Evolutionary conservation across 495 filamentous ascomycete genomes (phyloP), one percentile per base, ranked within the genome.

Genomic region (Penicillium canariense): DNA sequence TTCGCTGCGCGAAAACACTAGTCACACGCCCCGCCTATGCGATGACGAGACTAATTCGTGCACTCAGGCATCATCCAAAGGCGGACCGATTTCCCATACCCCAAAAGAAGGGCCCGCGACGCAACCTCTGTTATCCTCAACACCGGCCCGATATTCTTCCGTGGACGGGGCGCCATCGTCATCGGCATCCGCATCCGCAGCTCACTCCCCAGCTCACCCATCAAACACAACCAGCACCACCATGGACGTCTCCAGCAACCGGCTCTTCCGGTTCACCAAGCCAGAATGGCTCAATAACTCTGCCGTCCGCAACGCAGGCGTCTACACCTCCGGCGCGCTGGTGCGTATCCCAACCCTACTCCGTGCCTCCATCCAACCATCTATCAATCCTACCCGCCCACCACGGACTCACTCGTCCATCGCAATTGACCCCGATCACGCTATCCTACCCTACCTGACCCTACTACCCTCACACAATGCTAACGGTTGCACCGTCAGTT

Each of bases 211-310:
- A 42, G n/a, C 38, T 51, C 34, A 40, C 30, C n/a, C 27, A 30
- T 46, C 48, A 35, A 44, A 23, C 8, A n/a, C 10, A 44, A 1
- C 25, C 27, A 23, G 7, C 48, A 25, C 80, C 83, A 81, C 71
- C 77, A 76, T 76, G 73, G 73, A 67, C 78, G 84, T 67, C 78
- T 71, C 73, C 23, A 69, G 61, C 58, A 77, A 88, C 64, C 83
- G 86, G 26, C 83, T 91, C 65, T 91, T 84, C 74, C 88, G 88
- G 68, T 90, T 89, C 69, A 73, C 82, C 61, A 87, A 82, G 79
- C 88, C 88, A 10, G 84, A 89, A 74, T 97, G 92, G 92, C 76
- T 97, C 40, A 96, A 94, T 69, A 94, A 86, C 77, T 81, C 87
- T 28, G 86, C 85, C 69, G 84, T 87, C 58, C 84, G 92, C 54